phyloP scores from a whole-genome alignment of 2,329 filamentous ascomycete genomes.

The Trichoderma sp. region DNA sequence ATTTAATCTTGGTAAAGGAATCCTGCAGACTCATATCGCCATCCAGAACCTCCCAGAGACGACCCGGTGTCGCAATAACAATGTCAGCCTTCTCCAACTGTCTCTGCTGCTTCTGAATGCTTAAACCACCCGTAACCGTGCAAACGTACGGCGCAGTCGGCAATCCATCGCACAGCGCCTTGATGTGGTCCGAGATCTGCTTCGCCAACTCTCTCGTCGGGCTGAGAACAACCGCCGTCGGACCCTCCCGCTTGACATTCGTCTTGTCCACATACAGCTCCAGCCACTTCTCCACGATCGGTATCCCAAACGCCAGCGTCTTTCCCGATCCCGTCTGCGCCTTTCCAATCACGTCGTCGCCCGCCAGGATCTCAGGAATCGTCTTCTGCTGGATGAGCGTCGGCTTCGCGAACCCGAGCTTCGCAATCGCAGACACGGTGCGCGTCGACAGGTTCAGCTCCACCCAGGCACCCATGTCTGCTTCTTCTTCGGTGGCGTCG shows the following conservation, averaged over 20 bases:
- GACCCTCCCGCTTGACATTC: constrained; percentile 45
- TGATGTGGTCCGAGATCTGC: constrained; percentile 83
- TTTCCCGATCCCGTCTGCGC: constrained; percentile 96
- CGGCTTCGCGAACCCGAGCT: constrained; percentile 76
- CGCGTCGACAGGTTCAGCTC: constrained; percentile 70
- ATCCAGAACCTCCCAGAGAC: constrained; percentile 91
- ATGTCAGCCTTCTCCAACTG: constrained; percentile 83
- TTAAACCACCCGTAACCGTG: constrained; percentile 87
- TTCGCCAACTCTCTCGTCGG: constrained; percentile 93
- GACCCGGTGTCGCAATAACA: constrained; percentile 88
- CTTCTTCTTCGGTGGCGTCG: constrained; percentile 57
- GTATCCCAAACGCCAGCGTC: constrained; percentile 91
- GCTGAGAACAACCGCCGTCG: constrained; percentile 79
- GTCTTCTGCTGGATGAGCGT: constrained; percentile 78
- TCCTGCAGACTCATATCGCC: constrained; percentile 68
- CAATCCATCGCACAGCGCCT: constrained; percentile 66
- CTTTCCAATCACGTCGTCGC: constrained; percentile 92
- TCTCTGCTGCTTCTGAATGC: constrained; percentile 91
- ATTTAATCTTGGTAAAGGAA: constrained; percentile 72
- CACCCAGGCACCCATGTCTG: constrained; percentile 75
- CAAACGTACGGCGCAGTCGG: constrained; percentile 70
- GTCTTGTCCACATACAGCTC: constrained; percentile 44
- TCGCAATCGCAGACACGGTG: constrained; percentile 72
- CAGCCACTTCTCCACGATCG: constrained; percentile 84
- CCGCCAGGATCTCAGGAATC: constrained; percentile 79